These are phyloP conservation scores for Eutrema japonicum DNA, from an alignment of 345 rosid genomes.

Conservation along the genomic window DNA sequence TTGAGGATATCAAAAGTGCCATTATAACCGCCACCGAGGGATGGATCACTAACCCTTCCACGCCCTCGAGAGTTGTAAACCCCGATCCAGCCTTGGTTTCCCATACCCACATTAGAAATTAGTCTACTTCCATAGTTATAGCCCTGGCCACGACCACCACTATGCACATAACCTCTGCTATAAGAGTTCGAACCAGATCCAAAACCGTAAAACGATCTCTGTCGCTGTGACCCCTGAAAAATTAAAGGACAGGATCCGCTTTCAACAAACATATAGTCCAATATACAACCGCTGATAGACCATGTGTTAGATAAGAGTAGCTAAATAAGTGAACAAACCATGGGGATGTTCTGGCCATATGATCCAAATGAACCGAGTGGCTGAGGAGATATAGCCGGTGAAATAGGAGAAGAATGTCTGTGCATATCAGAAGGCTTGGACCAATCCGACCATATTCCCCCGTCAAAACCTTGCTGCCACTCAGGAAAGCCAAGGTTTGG, in stretches of 20 bases:
- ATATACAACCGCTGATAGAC: constrained; percentile 6
- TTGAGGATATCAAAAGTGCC: constrained; percentile 68
- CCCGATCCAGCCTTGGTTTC: constrained; percentile 63
- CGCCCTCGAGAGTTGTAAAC: constrained; percentile 61
- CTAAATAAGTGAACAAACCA: constrained; percentile 54
- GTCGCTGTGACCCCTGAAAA: constrained; percentile 69
- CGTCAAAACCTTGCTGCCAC: constrained; percentile 73
- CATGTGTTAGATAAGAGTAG: constrained; percentile 18
- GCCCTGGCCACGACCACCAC: constrained; percentile 59
- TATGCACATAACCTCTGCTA: constrained; percentile 57
- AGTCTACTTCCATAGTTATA: constrained; percentile 62
- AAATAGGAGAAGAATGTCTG: constrained; percentile 61
- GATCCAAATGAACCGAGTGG: constrained; percentile 64
- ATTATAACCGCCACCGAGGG: constrained; percentile 70
- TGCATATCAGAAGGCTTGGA: constrained; percentile 72
- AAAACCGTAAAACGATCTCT: constrained; percentile 62
- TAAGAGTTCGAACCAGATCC: constrained; percentile 72
- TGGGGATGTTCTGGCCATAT: constrained; percentile 65
- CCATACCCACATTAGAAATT: constrained; percentile 56
- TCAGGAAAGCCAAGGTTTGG: constrained; percentile 69
- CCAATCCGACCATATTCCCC: constrained; percentile 87
- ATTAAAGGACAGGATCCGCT: constrained; percentile 11
- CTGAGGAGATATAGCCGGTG: constrained; percentile 80
- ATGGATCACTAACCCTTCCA: constrained; percentile 60
- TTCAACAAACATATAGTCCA: constrained; percentile 20